Conservation (phyloP, 2,329 filamentous ascomycete species). For the Mariannaea sp. region DNA sequence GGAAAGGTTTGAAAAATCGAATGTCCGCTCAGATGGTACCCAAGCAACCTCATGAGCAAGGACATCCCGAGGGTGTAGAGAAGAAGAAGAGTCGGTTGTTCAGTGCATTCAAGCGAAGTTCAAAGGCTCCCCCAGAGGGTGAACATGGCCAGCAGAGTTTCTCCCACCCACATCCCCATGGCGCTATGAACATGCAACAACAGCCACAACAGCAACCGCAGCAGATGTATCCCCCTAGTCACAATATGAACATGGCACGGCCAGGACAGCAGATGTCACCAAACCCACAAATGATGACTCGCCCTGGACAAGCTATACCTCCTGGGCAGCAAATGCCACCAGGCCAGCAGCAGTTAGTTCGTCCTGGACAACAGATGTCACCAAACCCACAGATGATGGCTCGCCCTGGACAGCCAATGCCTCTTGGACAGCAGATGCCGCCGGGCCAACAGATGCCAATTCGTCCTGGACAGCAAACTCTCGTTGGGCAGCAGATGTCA, state of each 20-base stretch:
- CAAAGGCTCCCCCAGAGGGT: constrained; percentile 29
- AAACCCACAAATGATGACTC: constrained; percentile 1
- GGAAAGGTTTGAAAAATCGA: constrained; percentile 43
- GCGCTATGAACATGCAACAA: too few relatives aligned
- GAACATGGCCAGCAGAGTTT: constrained; percentile 24
- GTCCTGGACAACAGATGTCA: neutral
- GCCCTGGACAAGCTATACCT: neutral
- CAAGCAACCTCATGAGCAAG: constrained; percentile 24
- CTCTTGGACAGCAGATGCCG: neutral
- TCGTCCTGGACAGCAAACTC: neutral
- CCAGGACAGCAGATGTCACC: constrained; percentile 16
- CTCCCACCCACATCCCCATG: constrained; percentile 8
- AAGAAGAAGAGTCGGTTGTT: constrained; percentile 38
- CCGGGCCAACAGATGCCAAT: neutral
- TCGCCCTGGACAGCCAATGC: neutral
- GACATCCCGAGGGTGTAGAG: constrained; percentile 31
- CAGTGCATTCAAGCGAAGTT: constrained; percentile 41
- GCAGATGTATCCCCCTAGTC: constrained; percentile 23
- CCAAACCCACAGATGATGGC: too few relatives aligned
- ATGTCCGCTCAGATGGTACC: constrained; percentile 40
- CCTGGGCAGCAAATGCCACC: neutral
- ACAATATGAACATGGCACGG: constrained; percentile 6
- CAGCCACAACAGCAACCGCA: too few relatives aligned
- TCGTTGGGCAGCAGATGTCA: too few relatives aligned
- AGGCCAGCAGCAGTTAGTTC: neutral